phyloP scores from a whole-genome alignment of 352 stramenopile genomes.

The Globisporangium paroecandrum region DNA sequence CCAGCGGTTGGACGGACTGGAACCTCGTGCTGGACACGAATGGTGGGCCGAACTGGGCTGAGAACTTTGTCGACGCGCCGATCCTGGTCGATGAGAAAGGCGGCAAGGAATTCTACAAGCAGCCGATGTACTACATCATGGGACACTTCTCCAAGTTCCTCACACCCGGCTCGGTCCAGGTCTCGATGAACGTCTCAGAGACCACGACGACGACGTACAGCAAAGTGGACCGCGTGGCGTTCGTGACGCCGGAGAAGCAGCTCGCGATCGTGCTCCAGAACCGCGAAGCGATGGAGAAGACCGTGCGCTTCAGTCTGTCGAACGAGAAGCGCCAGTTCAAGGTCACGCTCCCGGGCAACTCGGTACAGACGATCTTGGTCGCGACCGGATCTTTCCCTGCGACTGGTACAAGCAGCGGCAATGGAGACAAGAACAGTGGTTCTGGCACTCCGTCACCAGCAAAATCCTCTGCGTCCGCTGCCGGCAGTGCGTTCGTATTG shows the following conservation, averaged over 20 bases:
- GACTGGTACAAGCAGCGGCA: not conserved
- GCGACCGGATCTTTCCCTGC: not conserved
- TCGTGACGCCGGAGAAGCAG: conserved; percentile 45
- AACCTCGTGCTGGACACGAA: conserved; percentile 64
- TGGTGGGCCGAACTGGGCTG: conserved; percentile 70
- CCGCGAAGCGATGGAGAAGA: conserved; percentile 28
- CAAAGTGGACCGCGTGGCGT: conserved; percentile 45
- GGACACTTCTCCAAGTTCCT: conserved; percentile 64
- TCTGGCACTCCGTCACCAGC: not conserved
- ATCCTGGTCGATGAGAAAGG: conserved; percentile 46
- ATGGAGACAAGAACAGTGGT: not conserved
- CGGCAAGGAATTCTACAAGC: conserved; percentile 57
- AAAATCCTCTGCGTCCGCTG: not conserved
- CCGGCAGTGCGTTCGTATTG: not conserved
- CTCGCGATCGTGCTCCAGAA: conserved; percentile 51
- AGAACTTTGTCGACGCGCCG: conserved; percentile 63
- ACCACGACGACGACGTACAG: conserved; percentile 20
- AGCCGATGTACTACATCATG: conserved; percentile 72
- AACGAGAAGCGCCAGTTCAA: no score
- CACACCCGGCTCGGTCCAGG: conserved; percentile 38
- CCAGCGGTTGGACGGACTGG: conserved; percentile 78
- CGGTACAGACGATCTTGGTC: not conserved
- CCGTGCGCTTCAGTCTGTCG: no score
- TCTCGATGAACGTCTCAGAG: conserved; percentile 24
- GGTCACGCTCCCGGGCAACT: no score